Evolutionary conservation across 768 basidiomycete genomes (phyloP), one percentile per base, ranked within the genome.

Genomic region (Boletus rex-veris): DNA sequence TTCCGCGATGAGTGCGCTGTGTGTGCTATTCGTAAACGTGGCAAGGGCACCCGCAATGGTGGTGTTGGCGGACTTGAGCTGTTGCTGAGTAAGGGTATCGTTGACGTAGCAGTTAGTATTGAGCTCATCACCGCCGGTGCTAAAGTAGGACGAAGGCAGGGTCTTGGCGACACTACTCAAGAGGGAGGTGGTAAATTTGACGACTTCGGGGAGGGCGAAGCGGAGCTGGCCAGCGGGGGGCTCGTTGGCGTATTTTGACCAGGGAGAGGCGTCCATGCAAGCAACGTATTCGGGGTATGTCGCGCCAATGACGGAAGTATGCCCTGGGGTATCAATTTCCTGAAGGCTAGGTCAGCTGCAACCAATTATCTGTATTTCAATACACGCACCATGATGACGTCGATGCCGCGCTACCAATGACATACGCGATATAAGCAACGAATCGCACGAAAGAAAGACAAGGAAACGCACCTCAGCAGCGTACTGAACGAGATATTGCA

Each of bases 251-350:
- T 81, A 89, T 5, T 66, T 71, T 0, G 71, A 16, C 85, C 87
- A 87, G 0, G 85, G 86, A 2, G 74, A 68, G 3, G 74, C 76
- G 15, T 77, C 66, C 15, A 73, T 65, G 60, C 92, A 92, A 1
- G 90, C 90, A 37, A 93, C 68, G 52, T 82, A 80, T 30, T 92
- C 86, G 0, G 92, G 91, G 63, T 89, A 80, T 0, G 86, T 76
- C 8, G 72, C 59, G 3, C 76, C 77, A 37, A 94, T 85, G 30
- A 76, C 70, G 1, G 85, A 75, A 3, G 90, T 90, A 68, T 93
- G 92, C 0, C 91, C 92, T 1, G 92, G 92, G 3, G 81, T 88
- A 64, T 92, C 92, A 48, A 93, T 80, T 74, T 92, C 91, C 81
- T 85, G 50, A n/a, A 14, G 26, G 30, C 6, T 11, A 33, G 4